Conservation (phyloP, 257 asterid species). For the Solanum ossicruentum region DNA sequence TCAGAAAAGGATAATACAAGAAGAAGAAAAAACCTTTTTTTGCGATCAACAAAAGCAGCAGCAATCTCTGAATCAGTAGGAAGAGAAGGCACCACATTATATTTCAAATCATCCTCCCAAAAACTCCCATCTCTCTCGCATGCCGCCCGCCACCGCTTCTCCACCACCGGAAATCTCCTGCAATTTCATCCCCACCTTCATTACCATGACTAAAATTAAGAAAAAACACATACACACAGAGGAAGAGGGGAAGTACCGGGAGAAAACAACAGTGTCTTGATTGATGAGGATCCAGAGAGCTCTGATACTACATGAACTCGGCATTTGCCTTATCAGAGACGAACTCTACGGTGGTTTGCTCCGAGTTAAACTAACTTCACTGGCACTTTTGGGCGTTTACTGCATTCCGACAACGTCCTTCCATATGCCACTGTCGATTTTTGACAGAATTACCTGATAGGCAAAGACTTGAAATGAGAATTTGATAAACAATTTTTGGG, state of each 20-base stretch:
- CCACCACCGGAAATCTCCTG: slow-evolving; percentile 94
- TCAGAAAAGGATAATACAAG: neutral
- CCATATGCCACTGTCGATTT: neutral
- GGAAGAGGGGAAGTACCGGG: slow-evolving; percentile 34
- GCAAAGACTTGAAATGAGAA: neutral
- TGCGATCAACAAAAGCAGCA: slow-evolving; percentile 69
- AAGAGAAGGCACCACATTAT: slow-evolving; percentile 22
- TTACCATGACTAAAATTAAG: neutral
- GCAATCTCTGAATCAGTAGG: slow-evolving; percentile 58
- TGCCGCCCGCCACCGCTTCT: slow-evolving; percentile 75
- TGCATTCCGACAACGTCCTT: neutral
- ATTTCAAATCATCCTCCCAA: slow-evolving; percentile 10
- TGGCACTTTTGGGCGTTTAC: neutral
- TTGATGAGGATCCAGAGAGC: slow-evolving; percentile 90
- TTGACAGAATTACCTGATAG: neutral
- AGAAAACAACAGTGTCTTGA: slow-evolving; percentile 66
- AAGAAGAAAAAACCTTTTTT: slow-evolving; percentile 36
- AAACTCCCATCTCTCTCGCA: slow-evolving; percentile 29
- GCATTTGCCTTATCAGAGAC: slow-evolving; percentile 23
- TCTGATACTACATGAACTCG: slow-evolving; percentile 67
- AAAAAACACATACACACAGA: neutral
- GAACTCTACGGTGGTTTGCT: neutral
- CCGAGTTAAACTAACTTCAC: neutral
- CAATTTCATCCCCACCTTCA: neutral
- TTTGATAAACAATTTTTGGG: neutral